phyloP scores from a whole-genome alignment of 306 rosid species.

The Casuarina equisetifolia region DNA sequence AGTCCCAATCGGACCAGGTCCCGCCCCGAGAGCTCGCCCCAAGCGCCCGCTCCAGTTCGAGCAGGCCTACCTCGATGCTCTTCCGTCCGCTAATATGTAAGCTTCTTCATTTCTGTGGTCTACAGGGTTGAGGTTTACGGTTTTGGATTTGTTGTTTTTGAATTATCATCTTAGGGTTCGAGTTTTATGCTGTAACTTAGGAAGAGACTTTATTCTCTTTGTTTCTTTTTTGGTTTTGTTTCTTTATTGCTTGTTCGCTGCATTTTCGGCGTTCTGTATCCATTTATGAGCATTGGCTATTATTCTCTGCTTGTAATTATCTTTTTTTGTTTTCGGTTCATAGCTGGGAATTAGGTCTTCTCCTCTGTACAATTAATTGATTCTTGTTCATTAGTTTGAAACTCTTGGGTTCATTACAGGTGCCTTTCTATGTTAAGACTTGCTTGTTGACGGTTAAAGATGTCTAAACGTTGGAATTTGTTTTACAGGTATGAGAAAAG shows the following conservation, averaged over 20 bases:
- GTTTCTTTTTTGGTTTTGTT: background rate
- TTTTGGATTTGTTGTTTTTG: conserved; percentile 27
- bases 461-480: conserved; percentile 8
- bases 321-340: background rate
- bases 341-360: background rate
- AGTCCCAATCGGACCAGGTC: conserved; percentile 68
- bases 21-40: conserved; percentile 72
- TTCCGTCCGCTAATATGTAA: conserved; percentile 90
- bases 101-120: background rate
- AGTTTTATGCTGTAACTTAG: background rate
- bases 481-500: conserved; percentile 88
- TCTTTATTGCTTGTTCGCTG: background rate
- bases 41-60: conserved; percentile 98
- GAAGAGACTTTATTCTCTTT: background rate
- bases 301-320: background rate
- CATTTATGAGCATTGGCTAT: background rate
- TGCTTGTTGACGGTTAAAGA: background rate
- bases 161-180: background rate
- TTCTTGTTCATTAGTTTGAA: background rate
- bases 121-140: background rate
- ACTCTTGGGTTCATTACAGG: background rate
- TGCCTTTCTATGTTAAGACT: background rate
- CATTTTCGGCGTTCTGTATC: background rate
- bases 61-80: conserved; percentile 83
- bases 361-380: background rate